Base-by-base conservation (phyloP, 345 rosid genomes). In the Eutrema japonicum region DNA sequence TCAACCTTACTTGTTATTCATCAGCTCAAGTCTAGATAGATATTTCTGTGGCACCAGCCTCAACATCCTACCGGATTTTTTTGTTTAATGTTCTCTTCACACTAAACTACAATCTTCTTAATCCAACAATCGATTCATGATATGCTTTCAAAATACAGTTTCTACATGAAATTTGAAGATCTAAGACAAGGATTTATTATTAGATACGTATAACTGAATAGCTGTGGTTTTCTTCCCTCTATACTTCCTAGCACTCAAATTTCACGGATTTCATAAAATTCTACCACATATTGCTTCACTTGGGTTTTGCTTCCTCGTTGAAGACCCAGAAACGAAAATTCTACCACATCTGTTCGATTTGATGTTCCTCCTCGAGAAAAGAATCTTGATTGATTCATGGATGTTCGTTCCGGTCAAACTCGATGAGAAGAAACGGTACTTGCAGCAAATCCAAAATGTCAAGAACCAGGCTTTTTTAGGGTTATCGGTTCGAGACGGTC, bases 381-480 rank as follows among this genome's bases (percentile, higher is more conserved):
- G 6, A 59, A 27, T 43, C 27, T 52, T 7, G 74, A 27, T 9
- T 43, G 70, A 52, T 33, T 68, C 47, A 57, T 43, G 18, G 60
- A 51, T 26, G 13, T 6, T 43, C 0, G 13, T 74, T 75, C 38
- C 54, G 54, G 60, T 35, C n/a, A 67, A 51, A 32, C 33, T 52
- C 69, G 73, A 52, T 14, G 55, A 67, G 56, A 38, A 56, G 46
- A 58, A 40, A 60, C 53, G 40, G 59, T 22, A 22, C 26, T 22
- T 51, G 54, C 53, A 38, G 14, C 53, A 38, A 42, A 53, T 32
- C 60, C 14, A 40, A 58, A 33, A 22, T 13, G 13, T 10, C 57
- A 57, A 74, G n/a, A 74, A 74, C 72, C 53, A 32, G 14, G 4
- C 48, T 2, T 35, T 36, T 41, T 13, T 59, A 42, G 7, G 69